These are phyloP conservation scores for Tribonema minus DNA, from an alignment of 108 stramenopile species.

Conservation along the genomic window DNA sequence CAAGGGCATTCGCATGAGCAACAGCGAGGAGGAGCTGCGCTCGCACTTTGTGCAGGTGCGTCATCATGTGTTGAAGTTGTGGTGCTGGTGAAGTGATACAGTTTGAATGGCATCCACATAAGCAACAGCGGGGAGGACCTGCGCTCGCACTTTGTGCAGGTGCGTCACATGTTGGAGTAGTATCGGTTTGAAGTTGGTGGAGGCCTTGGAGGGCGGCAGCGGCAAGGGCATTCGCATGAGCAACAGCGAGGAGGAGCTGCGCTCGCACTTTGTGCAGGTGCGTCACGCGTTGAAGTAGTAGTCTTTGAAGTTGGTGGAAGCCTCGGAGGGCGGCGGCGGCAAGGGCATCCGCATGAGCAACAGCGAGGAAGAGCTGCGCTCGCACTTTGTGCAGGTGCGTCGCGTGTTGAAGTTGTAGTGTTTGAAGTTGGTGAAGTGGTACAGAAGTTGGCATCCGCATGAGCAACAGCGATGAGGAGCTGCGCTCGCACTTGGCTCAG, in stretches of 20 bases:
- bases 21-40: slow-evolving; percentile 41
- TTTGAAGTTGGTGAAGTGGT: not conserved
- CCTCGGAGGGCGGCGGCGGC: slow-evolving; percentile 95
- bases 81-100: too few relatives aligned
- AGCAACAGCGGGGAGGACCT: slow-evolving; percentile 41
- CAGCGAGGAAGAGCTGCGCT: slow-evolving; percentile 39
- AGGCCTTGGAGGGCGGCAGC: slow-evolving; percentile 76
- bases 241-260: slow-evolving; percentile 41
- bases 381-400: slow-evolving; percentile 45
- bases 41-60: slow-evolving; percentile 46
- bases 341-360: slow-evolving; percentile 63
- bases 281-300: too few relatives aligned
- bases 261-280: slow-evolving; percentile 43
- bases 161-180: not conserved
- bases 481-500: slow-evolving; percentile 44
- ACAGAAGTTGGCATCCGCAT: not conserved
- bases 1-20: slow-evolving; percentile 62
- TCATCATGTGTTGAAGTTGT: not conserved
- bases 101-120: slow-evolving; percentile 65
- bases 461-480: slow-evolving; percentile 4
- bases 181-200: not conserved
- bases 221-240: slow-evolving; percentile 70
- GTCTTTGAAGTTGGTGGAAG: slow-evolving; percentile 78
- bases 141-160: not conserved
- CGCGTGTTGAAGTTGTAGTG: too few relatives aligned